A percentile compares a stretch with the other conserved stretches of the same genome.
These are phyloP conservation scores for Neurospora crassa DNA, from an alignment of 2,329 filamentous ascomycete species.

Conservation along the genomic window DNA sequence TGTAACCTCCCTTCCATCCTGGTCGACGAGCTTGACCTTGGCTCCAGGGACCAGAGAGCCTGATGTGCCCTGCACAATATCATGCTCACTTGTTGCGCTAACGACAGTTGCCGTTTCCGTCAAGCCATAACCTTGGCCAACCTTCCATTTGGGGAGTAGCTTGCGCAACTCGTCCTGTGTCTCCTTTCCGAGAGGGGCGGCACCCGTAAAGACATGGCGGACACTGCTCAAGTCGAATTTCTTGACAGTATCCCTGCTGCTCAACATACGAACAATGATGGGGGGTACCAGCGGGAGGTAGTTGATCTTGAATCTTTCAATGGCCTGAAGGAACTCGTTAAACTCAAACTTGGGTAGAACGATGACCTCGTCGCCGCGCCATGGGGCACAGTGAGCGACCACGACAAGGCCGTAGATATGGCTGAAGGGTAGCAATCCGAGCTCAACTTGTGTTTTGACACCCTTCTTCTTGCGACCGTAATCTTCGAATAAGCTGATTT, in stretches of 20 bases:
- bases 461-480: slow-evolving; percentile 26
- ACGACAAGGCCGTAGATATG: slow-evolving; percentile 75
- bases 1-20: slow-evolving; percentile 61
- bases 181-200: slow-evolving; percentile 67
- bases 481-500: slow-evolving; percentile 40
- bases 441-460: slow-evolving; percentile 33
- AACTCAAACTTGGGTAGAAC: slow-evolving; percentile 71
- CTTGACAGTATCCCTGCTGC: slow-evolving; percentile 47
- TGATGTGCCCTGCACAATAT: slow-evolving; percentile 62
- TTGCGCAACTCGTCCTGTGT: slow-evolving; percentile 54
- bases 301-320: slow-evolving; percentile 60
- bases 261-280: slow-evolving; percentile 68
- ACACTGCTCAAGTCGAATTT: slow-evolving; percentile 67
- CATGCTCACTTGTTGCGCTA: slow-evolving; percentile 45
- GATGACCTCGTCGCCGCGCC: slow-evolving; percentile 63
- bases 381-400: slow-evolving; percentile 55
- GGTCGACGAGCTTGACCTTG: slow-evolving; percentile 56
- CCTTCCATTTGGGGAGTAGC: slow-evolving; percentile 50
- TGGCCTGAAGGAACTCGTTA: slow-evolving; percentile 48
- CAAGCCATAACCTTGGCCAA: slow-evolving; percentile 66
- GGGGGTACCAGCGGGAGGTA: slow-evolving; percentile 65
- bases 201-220: slow-evolving; percentile 58
- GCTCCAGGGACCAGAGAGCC: slow-evolving; percentile 59
- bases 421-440: slow-evolving; percentile 69
- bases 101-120: slow-evolving; percentile 72